phyloP scores from a whole-genome alignment of 129 eudicot genomes.

The Cynara cardunculus region DNA sequence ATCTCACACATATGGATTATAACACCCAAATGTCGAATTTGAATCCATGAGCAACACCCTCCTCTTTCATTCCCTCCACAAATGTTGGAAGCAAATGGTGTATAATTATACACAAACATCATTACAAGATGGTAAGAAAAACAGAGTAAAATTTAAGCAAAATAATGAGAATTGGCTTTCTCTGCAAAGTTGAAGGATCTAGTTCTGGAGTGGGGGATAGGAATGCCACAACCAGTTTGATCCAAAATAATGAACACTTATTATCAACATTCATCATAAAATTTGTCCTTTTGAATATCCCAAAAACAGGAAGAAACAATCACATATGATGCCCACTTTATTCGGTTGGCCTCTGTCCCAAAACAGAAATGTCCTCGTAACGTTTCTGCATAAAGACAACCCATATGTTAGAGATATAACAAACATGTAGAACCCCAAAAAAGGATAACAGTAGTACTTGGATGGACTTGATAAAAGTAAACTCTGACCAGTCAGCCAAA shows the following conservation, averaged over 20 bases:
- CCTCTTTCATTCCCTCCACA: neutral
- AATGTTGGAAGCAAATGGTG: neutral
- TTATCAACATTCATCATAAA: constrained; percentile 29
- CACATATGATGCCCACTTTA: constrained; percentile 17
- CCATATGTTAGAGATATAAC: neutral
- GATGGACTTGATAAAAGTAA: neutral
- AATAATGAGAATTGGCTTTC: constrained; percentile 1
- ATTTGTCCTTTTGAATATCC: constrained; percentile 4
- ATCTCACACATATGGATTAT: neutral
- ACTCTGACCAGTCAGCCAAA: neutral
- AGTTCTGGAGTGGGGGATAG: constrained; percentile 8
- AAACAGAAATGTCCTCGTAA: constrained; percentile 76
- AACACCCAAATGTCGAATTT: no score
- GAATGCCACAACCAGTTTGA: constrained; percentile 19
- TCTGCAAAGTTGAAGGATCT: constrained; percentile 22
- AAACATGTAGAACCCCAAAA: neutral
- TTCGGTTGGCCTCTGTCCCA: constrained; percentile 83
- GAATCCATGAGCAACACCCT: neutral
- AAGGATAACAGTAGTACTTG: neutral
- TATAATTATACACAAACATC: neutral
- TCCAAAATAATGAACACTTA: constrained; percentile 34
- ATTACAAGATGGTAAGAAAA: neutral
- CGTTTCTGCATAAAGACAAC: constrained; percentile 53
- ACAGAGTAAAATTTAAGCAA: constrained; percentile 8
- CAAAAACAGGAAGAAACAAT: constrained; percentile 6